A percentile compares a stretch with the other conserved stretches of the same genome.
Evolutionary conservation across 768 basidiomycete species (phyloP).

Genomic region (Thelephora ganbajun): DNA sequence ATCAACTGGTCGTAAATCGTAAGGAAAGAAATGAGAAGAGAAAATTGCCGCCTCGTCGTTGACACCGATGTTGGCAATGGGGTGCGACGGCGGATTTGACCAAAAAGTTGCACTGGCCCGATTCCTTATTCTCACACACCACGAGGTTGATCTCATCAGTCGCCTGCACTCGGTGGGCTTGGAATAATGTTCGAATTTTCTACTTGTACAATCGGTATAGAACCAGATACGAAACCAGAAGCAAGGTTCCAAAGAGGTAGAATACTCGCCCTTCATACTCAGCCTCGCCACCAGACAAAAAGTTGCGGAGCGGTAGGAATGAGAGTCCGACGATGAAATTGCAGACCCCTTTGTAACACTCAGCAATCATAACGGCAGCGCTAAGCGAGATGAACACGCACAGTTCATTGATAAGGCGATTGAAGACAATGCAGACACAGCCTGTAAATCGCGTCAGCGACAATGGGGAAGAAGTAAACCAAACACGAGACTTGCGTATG

Average conservation of each 20-base stretch:
- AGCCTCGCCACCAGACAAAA: slow-evolving; percentile 44
- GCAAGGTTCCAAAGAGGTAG: slow-evolving; percentile 59
- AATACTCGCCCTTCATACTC: slow-evolving; percentile 78
- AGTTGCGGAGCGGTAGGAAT: slow-evolving; percentile 75
- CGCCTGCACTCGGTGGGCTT: too few relatives aligned
- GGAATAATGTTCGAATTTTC: too few relatives aligned
- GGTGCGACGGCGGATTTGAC: neutral
- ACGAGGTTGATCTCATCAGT: too few relatives aligned
- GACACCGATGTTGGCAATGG: neutral
- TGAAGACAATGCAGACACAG: slow-evolving; percentile 71
- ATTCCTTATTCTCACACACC: too few relatives aligned
- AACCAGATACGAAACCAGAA: slow-evolving; percentile 14
- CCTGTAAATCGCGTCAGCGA: slow-evolving; percentile 24
- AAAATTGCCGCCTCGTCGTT: neutral
- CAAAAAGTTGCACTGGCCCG: too few relatives aligned
- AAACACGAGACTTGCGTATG: slow-evolving; percentile 36
- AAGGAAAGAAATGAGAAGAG: neutral
- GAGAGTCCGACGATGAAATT: slow-evolving; percentile 78
- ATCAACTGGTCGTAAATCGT: neutral
- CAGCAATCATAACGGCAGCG: neutral
- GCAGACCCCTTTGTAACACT: slow-evolving; percentile 43
- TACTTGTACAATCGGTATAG: too few relatives aligned
- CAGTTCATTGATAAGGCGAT: slow-evolving; percentile 62
- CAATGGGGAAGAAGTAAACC: neutral
- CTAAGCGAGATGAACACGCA: slow-evolving; percentile 18